A percentile compares a stretch with the other conserved stretches of the same genome.
Evolutionary conservation across 1,284 basidiomycete species (phyloP).

Genomic region (Ustilago curta): DNA sequence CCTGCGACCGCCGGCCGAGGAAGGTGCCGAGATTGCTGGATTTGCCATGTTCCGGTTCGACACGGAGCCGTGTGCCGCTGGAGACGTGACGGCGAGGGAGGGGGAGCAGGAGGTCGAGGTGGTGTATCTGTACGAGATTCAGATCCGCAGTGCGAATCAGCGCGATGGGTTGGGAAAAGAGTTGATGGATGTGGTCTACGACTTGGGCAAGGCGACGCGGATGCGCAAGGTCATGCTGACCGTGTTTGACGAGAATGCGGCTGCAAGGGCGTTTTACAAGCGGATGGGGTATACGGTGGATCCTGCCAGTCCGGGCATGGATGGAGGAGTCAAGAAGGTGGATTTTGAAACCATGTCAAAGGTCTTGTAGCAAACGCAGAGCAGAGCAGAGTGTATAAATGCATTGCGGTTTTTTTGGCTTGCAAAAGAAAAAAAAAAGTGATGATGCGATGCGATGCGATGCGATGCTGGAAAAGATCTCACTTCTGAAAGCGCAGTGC

Average conservation of each 20-base stretch:
- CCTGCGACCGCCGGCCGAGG: slow-evolving; percentile 22
- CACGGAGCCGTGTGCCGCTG: slow-evolving; percentile 26
- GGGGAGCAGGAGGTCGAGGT: slow-evolving; percentile 37
- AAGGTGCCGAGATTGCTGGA: slow-evolving; percentile 37
- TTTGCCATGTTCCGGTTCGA: slow-evolving; percentile 48
- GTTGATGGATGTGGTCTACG: slow-evolving; percentile 27
- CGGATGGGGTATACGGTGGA: slow-evolving; percentile 68
- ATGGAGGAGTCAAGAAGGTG: slow-evolving; percentile 10
- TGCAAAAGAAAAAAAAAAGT: too few relatives aligned
- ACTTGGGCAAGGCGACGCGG: slow-evolving; percentile 2
- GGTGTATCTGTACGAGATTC: slow-evolving; percentile 50
- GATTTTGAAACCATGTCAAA: slow-evolving; percentile 48
- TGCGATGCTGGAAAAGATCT: background rate
- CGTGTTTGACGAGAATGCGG: slow-evolving; percentile 43
- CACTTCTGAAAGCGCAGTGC: slow-evolving; percentile 1
- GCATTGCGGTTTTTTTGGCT: too few relatives aligned
- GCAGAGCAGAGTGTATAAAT: too few relatives aligned
- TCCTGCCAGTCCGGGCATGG: slow-evolving; percentile 68
- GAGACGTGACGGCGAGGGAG: slow-evolving; percentile 11
- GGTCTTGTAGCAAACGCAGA: background rate
- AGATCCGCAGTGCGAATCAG: slow-evolving; percentile 27
- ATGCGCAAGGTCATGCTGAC: slow-evolving; percentile 49
- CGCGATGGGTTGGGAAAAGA: slow-evolving; percentile 35
- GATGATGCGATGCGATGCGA: background rate
- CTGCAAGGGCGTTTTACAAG: slow-evolving; percentile 33